Base-by-base conservation (phyloP, 106 monocot genomes). In the Dendrobium chrysotoxum region DNA sequence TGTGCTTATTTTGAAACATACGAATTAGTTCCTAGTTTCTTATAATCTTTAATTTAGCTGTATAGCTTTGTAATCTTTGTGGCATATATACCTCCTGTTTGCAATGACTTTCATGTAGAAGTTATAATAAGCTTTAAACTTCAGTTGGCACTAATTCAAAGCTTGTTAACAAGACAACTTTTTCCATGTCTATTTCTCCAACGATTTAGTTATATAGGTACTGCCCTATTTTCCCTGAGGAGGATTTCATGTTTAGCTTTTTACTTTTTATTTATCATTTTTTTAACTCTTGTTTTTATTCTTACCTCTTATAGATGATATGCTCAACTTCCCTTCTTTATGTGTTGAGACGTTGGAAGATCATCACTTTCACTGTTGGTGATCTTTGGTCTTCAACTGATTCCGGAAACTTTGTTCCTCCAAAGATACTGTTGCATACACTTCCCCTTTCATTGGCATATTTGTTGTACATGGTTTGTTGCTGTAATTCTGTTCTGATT, bases 401-500 rank as follows among this genome's bases (percentile, higher is more conserved):
- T 79, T 85, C 87, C 35, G n/a, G 80, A 86, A 75, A 21, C 18
- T 75, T 95, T 84, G 92, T 99, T 7, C 91, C 95, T 61, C 54
- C 93, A 17, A 76, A 73, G 55, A 95, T 85, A 75, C 75, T 95
- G 77, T 61, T 99, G 61, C 85, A 90, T 64, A 99, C 95, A 0
- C 86, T 93, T 74, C 99, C 99, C 5, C 88, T 99, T 83, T 95
- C 99, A 28, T 76, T 95, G 25, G 78, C 99, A 30, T 95, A 95
- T 85, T 87, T 99, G 76, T 88, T 99, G 44, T 99, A 99, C 81
- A 95, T 99, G 99, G 99, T 99, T 71, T 26, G 8, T 44, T 30
- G 23, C 50, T 57, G 4, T 18, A 73, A 57, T 72, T 75, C 26
- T 30, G 6, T 3, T 84, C 47, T 39, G 25, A 12, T 53, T 73